Evolutionary conservation across 345 rosid genomes (phyloP), one percentile per base, ranked within the genome.

Genomic region (Odontarrhena argentea): DNA sequence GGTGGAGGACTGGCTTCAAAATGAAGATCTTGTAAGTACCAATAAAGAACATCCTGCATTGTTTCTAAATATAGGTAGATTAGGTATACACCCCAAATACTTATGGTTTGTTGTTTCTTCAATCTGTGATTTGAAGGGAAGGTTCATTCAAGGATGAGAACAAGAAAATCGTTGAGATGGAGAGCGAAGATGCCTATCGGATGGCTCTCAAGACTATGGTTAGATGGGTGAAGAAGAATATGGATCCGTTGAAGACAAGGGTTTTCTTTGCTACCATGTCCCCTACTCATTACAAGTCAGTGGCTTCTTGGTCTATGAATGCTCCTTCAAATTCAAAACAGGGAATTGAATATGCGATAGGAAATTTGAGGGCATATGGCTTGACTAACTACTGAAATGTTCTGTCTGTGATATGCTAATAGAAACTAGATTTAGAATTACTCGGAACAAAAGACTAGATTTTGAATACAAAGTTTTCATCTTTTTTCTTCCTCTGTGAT

Each of bases 181-280:
- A 84, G 25, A 84, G 91, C 0, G 98, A 87, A 42, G 92, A 86
- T 63, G 95, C 95, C 0, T 92, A 87, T 34, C 78, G 91, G 1
- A 84, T 92, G 93, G 96, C 80, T 3, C 77, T 92, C 76, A 86
- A 81, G 71, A 85, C 96, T 67, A 76, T 86, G 84, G 41, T 85
- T 65, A 81, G 83, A 75, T 92, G 98, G 98, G 86, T 79, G 51
- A 84, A 77, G 65, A 79, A 82, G 77, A 84, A 92, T 22, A 81
- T 87, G 93, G 85, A 92, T 74, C 85, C 82, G 0, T 76, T 67
- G 18, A 87, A 80, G 72, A 85, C 88, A 0, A 76, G 96, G 56
- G 96, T 92, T 24, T 89, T 92, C 77, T 92, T 92, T 71, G 80
- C 96, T 22, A 84, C 86, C 82, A 92, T 92, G 98, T 87, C 96